Conservation (phyloP, 176 grass and related monocot species). For the Echinochloa phyllopogon region DNA sequence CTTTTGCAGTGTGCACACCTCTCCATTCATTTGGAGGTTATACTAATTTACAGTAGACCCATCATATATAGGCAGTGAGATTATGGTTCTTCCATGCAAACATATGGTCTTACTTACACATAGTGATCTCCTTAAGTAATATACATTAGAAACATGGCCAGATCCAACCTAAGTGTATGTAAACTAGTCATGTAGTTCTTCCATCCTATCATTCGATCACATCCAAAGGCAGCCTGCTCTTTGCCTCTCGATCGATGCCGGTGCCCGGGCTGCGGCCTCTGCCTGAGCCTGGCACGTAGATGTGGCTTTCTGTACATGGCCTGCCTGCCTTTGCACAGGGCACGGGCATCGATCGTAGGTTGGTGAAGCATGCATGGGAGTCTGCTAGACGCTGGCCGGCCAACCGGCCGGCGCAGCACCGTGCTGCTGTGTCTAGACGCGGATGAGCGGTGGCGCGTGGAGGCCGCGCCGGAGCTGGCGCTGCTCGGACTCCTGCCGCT, state of each 20-base stretch:
- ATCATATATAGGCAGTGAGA: neutral
- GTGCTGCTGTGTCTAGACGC: constrained; percentile 10
- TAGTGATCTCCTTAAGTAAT: neutral
- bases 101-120: neutral
- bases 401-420: neutral
- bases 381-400: neutral
- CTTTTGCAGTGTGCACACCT: neutral
- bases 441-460: neutral
- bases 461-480: constrained; percentile 39
- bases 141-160: constrained; percentile 16
- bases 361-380: neutral
- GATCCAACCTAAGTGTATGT: neutral
- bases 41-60: neutral
- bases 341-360: neutral
- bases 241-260: neutral
- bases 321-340: constrained; percentile 2
- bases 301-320: constrained; percentile 11
- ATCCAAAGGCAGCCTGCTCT: constrained; percentile 18
- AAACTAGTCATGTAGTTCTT: neutral
- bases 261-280: neutral
- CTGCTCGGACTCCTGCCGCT: constrained; percentile 80
- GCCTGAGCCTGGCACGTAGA: neutral
- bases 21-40: constrained; percentile 22
- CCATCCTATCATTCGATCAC: neutral
- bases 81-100: neutral